Base-by-base conservation (phyloP, 371 early-diverging fungal genomes). In the Entomophthora muscae region DNA sequence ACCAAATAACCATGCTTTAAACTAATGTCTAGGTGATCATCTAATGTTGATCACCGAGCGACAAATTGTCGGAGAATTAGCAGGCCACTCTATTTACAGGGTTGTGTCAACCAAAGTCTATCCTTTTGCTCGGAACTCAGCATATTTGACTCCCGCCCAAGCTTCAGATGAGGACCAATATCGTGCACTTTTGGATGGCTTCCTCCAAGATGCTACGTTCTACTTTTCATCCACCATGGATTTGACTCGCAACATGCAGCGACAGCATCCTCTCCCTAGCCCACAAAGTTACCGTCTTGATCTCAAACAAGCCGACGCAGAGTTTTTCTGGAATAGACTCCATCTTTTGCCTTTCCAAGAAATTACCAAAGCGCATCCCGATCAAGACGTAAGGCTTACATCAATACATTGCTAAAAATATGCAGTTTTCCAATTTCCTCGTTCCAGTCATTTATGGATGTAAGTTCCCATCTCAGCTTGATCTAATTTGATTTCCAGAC, bases 391-490 rank as follows among this genome's bases (percentile, higher is more conserved):
- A 76, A 68, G 75, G 29, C 1, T 3, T 7, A 2, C 24, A 1
- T 22, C 23, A 7, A 63, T 28, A 42, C 0, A 12, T 22, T 28
- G 3, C 52, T 63, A 57, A 13, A 5, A 53, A n/a, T 26, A 1
- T 57, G 2, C 70, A 90, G 84, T 66, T 85, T 26, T 71, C 79
- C 66, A 78, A 76, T 32, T 97, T 85, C 72, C 86, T 95, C 52
- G 70, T 93, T 51, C 98, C 95, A 3, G 77, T 97, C 29, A 79
- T 95, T 61, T 88, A 88, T 73, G 96, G 98, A 58, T 93, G 86
- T 86, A 77, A 76, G 84, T 73, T 24, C 2, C 13, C 17, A 3
- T 70, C 66, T 66, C 21, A n/a, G n/a, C n/a, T 57, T 5, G 32
- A 22, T 29, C 24, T 27, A 32, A 32, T 33, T 23, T 53, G 42